Evolutionary conservation across 2,329 filamentous ascomycete species (phyloP).

Genomic region (Akanthomyces lecanii): DNA sequence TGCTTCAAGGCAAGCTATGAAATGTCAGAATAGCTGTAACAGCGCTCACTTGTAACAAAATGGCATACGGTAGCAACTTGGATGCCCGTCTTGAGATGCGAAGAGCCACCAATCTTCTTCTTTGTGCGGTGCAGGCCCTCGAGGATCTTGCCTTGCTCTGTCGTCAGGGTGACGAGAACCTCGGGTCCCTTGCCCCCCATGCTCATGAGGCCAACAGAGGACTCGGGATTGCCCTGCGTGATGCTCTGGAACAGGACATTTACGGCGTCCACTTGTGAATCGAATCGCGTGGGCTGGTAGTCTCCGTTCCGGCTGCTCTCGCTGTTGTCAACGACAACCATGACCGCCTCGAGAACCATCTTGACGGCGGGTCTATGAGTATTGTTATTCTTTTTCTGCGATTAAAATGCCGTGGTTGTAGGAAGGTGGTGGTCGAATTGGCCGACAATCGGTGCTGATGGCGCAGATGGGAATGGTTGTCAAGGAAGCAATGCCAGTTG

Average conservation of each 20-base stretch:
- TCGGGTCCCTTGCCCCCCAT: slow-evolving; percentile 98
- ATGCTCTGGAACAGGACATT: slow-evolving; percentile 95
- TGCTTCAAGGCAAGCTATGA: slow-evolving; percentile 88
- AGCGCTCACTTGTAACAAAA: background rate
- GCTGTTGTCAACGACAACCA: slow-evolving; percentile 99
- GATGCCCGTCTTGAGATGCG: slow-evolving; percentile 87
- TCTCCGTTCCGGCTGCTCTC: slow-evolving; percentile 98
- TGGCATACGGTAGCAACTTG: slow-evolving; percentile 83
- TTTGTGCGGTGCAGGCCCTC: slow-evolving; percentile 85
- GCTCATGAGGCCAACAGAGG: slow-evolving; percentile 95
- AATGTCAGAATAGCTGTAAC: slow-evolving; percentile 64
- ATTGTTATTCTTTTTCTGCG: background rate
- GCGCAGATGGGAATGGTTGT: slow-evolving; percentile 10
- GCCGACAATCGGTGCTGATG: slow-evolving; percentile 7
- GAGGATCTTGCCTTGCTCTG: slow-evolving; percentile 92
- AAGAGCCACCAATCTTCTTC: slow-evolving; percentile 83
- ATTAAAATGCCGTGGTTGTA: background rate
- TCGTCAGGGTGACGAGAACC: slow-evolving; percentile 92
- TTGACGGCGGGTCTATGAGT: slow-evolving; percentile 46
- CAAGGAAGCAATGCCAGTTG: slow-evolving; percentile 9
- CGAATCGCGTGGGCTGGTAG: slow-evolving; percentile 84
- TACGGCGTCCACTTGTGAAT: slow-evolving; percentile 92
- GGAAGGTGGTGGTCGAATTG: background rate
- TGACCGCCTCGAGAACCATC: slow-evolving; percentile 98
- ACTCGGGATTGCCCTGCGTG: slow-evolving; percentile 92